Percentiles rank a stretch among this genome's conserved stretches.
Conservation (phyloP, 306 rosid species). For the Echinosophora koreensis region DNA sequence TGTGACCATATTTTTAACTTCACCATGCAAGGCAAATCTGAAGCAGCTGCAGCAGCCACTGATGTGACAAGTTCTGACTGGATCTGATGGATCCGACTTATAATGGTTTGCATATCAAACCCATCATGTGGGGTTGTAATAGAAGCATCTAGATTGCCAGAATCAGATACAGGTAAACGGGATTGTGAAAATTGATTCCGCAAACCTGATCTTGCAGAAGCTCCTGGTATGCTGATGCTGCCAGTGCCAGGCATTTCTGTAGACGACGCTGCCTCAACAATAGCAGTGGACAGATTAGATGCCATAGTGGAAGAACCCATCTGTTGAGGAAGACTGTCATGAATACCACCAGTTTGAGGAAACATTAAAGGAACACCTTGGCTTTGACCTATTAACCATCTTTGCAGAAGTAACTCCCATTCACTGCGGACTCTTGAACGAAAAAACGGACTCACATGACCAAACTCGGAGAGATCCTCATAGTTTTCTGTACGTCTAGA, state of each 20-base stretch:
- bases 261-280: constrained; percentile 47
- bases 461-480: constrained; percentile 50
- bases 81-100: constrained; percentile 52
- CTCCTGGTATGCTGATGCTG: constrained; percentile 66
- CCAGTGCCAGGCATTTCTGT: constrained; percentile 55
- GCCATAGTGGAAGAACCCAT: constrained; percentile 39
- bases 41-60: constrained; percentile 82
- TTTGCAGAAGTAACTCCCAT: constrained; percentile 58
- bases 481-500: constrained; percentile 40
- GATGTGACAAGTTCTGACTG: constrained; percentile 68
- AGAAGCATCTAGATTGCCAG: constrained; percentile 61
- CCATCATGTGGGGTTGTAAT: constrained; percentile 57
- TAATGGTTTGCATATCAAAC: constrained; percentile 73
- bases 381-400: constrained; percentile 62
- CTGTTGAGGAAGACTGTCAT: constrained; percentile 46
- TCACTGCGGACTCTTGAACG: constrained; percentile 47
- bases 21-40: constrained; percentile 96
- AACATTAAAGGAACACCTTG: constrained; percentile 47
- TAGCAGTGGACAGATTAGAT: constrained; percentile 23
- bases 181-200: constrained; percentile 66
- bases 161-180: constrained; percentile 60
- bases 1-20: constrained; percentile 94
- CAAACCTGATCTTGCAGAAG: constrained; percentile 70
- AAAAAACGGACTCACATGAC: constrained; percentile 49
- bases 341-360: constrained; percentile 39